Conservation (phyloP, 2,329 filamentous ascomycete species). For the Penicillium griseofulvum region DNA sequence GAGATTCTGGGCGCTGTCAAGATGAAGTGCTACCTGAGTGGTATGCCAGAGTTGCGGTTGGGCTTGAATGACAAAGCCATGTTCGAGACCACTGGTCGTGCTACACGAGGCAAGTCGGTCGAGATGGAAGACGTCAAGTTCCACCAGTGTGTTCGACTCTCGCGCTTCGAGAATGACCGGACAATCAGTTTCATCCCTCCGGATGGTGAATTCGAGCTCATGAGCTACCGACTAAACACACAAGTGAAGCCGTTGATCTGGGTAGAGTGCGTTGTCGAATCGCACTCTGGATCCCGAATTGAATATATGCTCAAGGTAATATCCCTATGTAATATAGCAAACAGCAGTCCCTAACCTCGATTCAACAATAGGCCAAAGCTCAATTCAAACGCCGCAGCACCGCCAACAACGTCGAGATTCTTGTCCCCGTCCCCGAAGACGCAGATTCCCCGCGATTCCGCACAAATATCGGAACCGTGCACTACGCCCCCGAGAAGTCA, state of each 20-base stretch:
- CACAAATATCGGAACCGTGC: constrained; percentile 94
- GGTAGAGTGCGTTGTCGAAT: constrained; percentile 97
- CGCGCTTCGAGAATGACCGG: constrained; percentile 95
- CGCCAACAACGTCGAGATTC: constrained; percentile 97
- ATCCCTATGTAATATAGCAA: not conserved
- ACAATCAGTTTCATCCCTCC: constrained; percentile 99
- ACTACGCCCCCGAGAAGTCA: constrained; percentile 95
- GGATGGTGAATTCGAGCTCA: constrained; percentile 97
- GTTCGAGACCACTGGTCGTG: constrained; percentile 96
- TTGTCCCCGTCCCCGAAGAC: constrained; percentile 94
- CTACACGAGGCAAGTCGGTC: constrained; percentile 91
- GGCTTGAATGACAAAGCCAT: constrained; percentile 99
- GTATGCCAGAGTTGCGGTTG: constrained; percentile 93
- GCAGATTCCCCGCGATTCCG: constrained; percentile 94
- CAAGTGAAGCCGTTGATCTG: constrained; percentile 98
- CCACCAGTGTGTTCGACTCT: constrained; percentile 94
- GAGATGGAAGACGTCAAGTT: constrained; percentile 99
- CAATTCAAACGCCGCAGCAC: constrained; percentile 98
- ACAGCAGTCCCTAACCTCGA: not conserved
- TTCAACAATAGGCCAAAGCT: constrained; percentile 64
- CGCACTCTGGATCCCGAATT: constrained; percentile 89
- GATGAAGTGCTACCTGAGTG: constrained; percentile 99
- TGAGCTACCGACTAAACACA: constrained; percentile 98
- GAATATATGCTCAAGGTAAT: constrained; percentile 94
- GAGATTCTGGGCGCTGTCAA: constrained; percentile 97